phyloP scores from a whole-genome alignment of 2,329 filamentous ascomycete species.

The Sporothrix humicola region DNA sequence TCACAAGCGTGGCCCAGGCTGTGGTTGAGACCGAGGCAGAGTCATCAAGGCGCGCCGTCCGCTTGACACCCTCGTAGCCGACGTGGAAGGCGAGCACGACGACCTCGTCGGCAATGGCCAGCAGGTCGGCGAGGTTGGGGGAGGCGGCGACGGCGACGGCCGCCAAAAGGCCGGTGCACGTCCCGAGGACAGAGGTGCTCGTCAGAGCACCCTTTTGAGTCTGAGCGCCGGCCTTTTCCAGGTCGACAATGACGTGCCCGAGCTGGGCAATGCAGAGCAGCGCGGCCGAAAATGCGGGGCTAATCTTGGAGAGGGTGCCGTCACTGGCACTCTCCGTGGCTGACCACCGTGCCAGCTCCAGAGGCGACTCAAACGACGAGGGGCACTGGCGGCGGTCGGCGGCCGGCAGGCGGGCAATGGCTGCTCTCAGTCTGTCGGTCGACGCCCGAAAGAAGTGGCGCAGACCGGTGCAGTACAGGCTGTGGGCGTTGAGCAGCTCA shows the following conservation, averaged over 20 bases:
- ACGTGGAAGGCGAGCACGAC: conserved; percentile 67
- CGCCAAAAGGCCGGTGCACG: conserved; percentile 72
- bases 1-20: conserved; percentile 15
- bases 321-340: not conserved
- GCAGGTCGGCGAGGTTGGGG: conserved; percentile 65
- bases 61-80: conserved; percentile 2
- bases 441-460: conserved; percentile 14
- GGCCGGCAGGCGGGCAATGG: conserved; percentile 25
- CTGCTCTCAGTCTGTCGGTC: conserved; percentile 28
- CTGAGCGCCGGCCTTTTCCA: too few species aligned
- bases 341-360: conserved; percentile 30
- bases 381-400: conserved; percentile 29
- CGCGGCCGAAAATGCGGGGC: conserved; percentile 44
- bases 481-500: conserved; percentile 4
- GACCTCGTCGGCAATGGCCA: conserved; percentile 66
- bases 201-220: too few species aligned
- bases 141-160: conserved; percentile 69
- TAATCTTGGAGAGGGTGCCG: not conserved
- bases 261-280: conserved; percentile 69
- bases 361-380: conserved; percentile 28
- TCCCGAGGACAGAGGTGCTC: too few species aligned
- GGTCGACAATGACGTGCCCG: conserved; percentile 69
- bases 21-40: not conserved
- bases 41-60: not conserved
- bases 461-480: not conserved